Base-by-base conservation (phyloP, 2,329 filamentous ascomycete species). In the Dothidotthia symphoricarpi region DNA sequence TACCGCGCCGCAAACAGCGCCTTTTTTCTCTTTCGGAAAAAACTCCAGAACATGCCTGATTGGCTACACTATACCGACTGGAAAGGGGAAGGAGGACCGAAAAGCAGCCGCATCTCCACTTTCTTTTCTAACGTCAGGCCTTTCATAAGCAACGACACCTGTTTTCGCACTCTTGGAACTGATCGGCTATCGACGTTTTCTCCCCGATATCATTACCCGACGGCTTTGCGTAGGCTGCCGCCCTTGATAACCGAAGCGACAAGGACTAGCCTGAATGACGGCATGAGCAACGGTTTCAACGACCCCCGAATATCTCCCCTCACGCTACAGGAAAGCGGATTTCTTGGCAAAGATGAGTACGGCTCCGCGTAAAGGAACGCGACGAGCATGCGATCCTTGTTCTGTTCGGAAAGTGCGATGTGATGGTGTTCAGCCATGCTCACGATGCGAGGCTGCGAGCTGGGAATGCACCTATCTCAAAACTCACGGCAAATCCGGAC, bases 381-480 rank as follows among this genome's bases (percentile, higher is more conserved):
- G 61, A 31, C 50, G 59, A 49, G 62, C 62, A 36, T 65, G 62
- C 43, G 62, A 65, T 37, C 58, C 61, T 34, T 65, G 62, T 32
- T 63, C 61, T 19, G 53, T 65, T 37, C 50, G 62, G 28, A 65
- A 65, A 41, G 57, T 64, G 16, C 49, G 61, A 32, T 65, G 62
- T 25, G 61, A 65, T 33, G 62, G 62, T 31, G 59, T 59, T 19
- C 53, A 59, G 34, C 62, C 62, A 19, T 65, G 62, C 38, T 54
- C 56, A 15, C 51, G 61, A 28, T 65, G 62, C 35, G 45, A 51
- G 25, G 58, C 59, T 13, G 61, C 61, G 19, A 58, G 54, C n/a
- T 65, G 59, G 60, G 61, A 62, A 28, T 65, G 61, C 40, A 65
- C 61, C 16, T 65, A 61, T 41, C 49, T 65, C 27, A 65, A 65